A percentile compares a stretch with the other conserved stretches of the same genome.
Evolutionary conservation across 441 rosid species (phyloP).

Genomic region (Arabidopsis lyrata): DNA sequence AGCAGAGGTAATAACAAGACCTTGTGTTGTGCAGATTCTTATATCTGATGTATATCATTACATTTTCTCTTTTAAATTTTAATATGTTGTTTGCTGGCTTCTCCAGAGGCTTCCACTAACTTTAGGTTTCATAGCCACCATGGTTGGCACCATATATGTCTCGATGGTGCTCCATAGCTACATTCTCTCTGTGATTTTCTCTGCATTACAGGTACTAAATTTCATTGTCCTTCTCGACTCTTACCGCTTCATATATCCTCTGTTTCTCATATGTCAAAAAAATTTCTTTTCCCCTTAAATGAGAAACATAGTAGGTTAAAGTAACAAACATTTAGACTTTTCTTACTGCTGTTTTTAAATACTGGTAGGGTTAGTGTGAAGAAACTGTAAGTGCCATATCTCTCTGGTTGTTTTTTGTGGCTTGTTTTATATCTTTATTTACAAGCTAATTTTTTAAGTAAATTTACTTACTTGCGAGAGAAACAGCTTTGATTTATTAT

Average conservation of each 20-base stretch:
- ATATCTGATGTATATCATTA: background rate
- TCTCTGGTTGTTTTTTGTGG: background rate
- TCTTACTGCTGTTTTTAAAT: background rate
- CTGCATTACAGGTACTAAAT: conserved; percentile 63
- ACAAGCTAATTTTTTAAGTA: background rate
- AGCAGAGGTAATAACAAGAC: conserved; percentile 53
- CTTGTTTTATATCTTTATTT: background rate
- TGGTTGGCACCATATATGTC: conserved; percentile 76
- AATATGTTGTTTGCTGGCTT: conserved; percentile 5
- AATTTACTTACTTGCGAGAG: background rate
- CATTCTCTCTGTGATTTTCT: conserved; percentile 72
- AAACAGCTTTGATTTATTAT: background rate
- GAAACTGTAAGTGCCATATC: background rate
- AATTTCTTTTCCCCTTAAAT: background rate
- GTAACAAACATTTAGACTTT: background rate
- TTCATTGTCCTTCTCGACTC: conserved; percentile 6
- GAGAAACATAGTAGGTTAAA: background rate
- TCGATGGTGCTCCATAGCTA: conserved; percentile 85
- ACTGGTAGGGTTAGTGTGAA: background rate
- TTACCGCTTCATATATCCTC: background rate
- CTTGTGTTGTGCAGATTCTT: background rate
- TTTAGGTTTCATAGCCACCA: conserved; percentile 64
- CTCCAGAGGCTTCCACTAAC: conserved; percentile 79
- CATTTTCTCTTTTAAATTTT: conserved; percentile 14
- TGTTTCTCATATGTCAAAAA: background rate